These are phyloP conservation scores for Calamus simplicifolius DNA, from an alignment of 176 grass and related monocot genomes.

Conservation along the genomic window DNA sequence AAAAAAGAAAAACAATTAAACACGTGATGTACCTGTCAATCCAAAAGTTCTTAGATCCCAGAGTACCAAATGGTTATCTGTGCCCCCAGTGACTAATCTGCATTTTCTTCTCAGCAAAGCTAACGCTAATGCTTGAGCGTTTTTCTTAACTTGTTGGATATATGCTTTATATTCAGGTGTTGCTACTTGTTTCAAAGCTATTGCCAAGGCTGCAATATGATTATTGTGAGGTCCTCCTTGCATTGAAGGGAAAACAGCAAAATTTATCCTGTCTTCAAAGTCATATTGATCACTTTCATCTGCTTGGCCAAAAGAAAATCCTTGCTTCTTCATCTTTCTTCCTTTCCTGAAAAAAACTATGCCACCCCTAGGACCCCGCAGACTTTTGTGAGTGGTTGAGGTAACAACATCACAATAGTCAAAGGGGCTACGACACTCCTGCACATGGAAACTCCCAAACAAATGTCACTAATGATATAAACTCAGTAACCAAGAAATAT, in stretches of 20 bases:
- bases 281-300: slow-evolving; percentile 63
- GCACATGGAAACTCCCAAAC: not conserved
- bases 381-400: slow-evolving; percentile 91
- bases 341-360: slow-evolving; percentile 95
- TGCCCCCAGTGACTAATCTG: slow-evolving; percentile 93
- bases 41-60: slow-evolving; percentile 97
- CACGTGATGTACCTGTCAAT: slow-evolving; percentile 58
- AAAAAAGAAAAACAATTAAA: not conserved
- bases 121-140: slow-evolving; percentile 79
- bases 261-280: slow-evolving; percentile 89
- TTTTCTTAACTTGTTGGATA: slow-evolving; percentile 95
- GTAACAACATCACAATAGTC: slow-evolving; percentile 97
- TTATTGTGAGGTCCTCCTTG: slow-evolving; percentile 99
- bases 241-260: slow-evolving; percentile 83
- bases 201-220: slow-evolving; percentile 90
- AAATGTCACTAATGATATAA: not conserved
- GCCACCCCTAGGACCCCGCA: slow-evolving; percentile 89
- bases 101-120: slow-evolving; percentile 89
- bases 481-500: too few relatives aligned
- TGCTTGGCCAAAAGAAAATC: slow-evolving; percentile 39
- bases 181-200: slow-evolving; percentile 86
- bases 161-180: slow-evolving; percentile 90
- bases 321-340: slow-evolving; percentile 38
- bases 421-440: slow-evolving; percentile 88
- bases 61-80: slow-evolving; percentile 95